Evolutionary conservation across 768 basidiomycete species (phyloP).

Genomic region (Collybia mongolica): DNA sequence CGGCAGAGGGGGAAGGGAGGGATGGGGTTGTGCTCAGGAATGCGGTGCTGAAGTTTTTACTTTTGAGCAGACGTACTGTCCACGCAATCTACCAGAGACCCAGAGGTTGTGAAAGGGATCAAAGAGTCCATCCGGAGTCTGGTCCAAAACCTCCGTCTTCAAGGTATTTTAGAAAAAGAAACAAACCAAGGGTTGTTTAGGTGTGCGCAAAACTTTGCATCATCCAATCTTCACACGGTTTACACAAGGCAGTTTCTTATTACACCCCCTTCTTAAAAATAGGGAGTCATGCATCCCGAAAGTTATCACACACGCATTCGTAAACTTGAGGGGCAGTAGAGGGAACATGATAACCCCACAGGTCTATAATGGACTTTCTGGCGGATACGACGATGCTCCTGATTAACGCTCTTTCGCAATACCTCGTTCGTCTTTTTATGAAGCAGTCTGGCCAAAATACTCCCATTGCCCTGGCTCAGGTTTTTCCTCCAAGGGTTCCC

Average conservation of each 20-base stretch:
- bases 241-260: too few species aligned
- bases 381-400: too few species aligned
- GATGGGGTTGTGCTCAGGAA: conserved; percentile 42
- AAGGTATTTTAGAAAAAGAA: not conserved
- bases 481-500: conserved; percentile 86
- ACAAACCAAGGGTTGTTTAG: too few species aligned
- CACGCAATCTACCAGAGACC: conserved; percentile 98
- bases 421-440: conserved; percentile 18
- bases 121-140: conserved; percentile 76
- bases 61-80: conserved; percentile 91
- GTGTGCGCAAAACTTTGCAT: too few species aligned
- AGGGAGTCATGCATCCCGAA: too few species aligned
- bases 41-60: conserved; percentile 46
- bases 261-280: too few species aligned
- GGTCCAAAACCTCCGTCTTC: not conserved
- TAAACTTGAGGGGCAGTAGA: too few species aligned
- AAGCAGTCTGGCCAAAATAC: conserved; percentile 61
- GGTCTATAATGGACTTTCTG: too few species aligned
- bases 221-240: too few species aligned
- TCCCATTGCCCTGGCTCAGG: conserved; percentile 87
- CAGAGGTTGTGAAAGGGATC: conserved; percentile 98
- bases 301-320: too few species aligned
- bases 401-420: too few species aligned
- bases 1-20: conserved; percentile 14
- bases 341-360: too few species aligned